A percentile compares a stretch with the other conserved stretches of the same genome.
These are phyloP conservation scores for Ogataea corticis DNA, from an alignment of 805 yeast genomes.

Conservation along the genomic window DNA sequence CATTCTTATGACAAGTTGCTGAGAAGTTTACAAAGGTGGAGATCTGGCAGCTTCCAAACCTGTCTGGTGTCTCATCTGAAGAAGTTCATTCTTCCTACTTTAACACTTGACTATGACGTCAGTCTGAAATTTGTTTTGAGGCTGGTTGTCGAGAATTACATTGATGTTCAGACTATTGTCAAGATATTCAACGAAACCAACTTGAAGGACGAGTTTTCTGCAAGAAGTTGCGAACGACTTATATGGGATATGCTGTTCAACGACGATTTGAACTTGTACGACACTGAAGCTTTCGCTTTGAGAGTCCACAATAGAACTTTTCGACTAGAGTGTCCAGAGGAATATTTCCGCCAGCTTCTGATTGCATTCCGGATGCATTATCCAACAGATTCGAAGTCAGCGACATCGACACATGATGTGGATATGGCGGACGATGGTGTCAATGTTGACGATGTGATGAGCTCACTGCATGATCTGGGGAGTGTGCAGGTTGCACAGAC, in stretches of 20 bases:
- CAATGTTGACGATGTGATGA: slow-evolving; percentile 29
- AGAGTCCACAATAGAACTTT: slow-evolving; percentile 18
- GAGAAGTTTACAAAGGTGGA: slow-evolving; percentile 40
- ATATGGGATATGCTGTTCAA: slow-evolving; percentile 30
- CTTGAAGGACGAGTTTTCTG: slow-evolving; percentile 21
- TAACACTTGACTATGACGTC: slow-evolving; percentile 36
- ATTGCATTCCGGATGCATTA: slow-evolving; percentile 10
- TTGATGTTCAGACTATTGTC: slow-evolving; percentile 35
- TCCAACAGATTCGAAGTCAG: slow-evolving; percentile 8
- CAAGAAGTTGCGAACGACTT: slow-evolving; percentile 18
- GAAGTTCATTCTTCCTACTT: slow-evolving; percentile 31
- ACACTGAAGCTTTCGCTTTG: slow-evolving; percentile 20
- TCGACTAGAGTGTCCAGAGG: slow-evolving; percentile 14
- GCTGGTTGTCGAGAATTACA: slow-evolving; percentile 39
- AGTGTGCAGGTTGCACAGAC: slow-evolving; percentile 25
- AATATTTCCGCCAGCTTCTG: slow-evolving; percentile 21
- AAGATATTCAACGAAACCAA: slow-evolving; percentile 27
- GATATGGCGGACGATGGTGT: slow-evolving; percentile 22
- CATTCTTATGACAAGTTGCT: slow-evolving; percentile 18
- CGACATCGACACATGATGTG: slow-evolving; percentile 17
- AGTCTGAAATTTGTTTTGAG: slow-evolving; percentile 39
- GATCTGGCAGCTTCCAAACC: slow-evolving; percentile 31
- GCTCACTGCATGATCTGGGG: slow-evolving; percentile 26
- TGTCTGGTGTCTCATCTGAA: slow-evolving; percentile 27
- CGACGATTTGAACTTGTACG: slow-evolving; percentile 17